Evolutionary conservation across 306 rosid species (phyloP).

Genomic region (Acmispon strigosus): DNA sequence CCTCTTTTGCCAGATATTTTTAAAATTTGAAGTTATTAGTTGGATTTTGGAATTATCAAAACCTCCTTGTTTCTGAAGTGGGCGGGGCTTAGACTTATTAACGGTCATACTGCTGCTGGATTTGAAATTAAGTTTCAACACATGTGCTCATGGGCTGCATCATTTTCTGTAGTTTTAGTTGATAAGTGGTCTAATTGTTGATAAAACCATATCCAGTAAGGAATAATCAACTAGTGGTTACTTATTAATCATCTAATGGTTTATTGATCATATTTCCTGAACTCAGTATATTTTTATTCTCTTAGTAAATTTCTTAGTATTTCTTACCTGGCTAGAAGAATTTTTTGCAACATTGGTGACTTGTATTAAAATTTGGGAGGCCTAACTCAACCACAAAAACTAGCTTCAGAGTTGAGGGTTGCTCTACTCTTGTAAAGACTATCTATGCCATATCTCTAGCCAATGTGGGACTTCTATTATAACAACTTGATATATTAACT

Average conservation of each 20-base stretch:
- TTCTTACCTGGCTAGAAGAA: too few relatives aligned
- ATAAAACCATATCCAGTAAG: background rate
- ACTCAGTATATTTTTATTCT: too few relatives aligned
- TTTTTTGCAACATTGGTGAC: too few relatives aligned
- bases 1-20: background rate
- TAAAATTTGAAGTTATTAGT: background rate
- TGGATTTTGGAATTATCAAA: background rate
- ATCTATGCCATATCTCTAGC: too few relatives aligned
- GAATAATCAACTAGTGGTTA: background rate
- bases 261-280: background rate
- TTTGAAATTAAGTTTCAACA: background rate
- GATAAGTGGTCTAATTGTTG: background rate
- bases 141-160: background rate
- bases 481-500: too few relatives aligned
- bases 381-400: too few relatives aligned
- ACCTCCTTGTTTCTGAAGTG: slow-evolving; percentile 6
- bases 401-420: too few relatives aligned
- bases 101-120: background rate
- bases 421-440: too few relatives aligned
- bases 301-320: too few relatives aligned
- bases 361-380: too few relatives aligned
- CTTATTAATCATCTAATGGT: too few relatives aligned
- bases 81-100: background rate
- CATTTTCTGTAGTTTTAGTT: slow-evolving; percentile 9
- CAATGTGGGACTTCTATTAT: too few relatives aligned